phyloP scores from a whole-genome alignment of 2,329 filamentous ascomycete genomes.

The Hypomyces rosellus region DNA sequence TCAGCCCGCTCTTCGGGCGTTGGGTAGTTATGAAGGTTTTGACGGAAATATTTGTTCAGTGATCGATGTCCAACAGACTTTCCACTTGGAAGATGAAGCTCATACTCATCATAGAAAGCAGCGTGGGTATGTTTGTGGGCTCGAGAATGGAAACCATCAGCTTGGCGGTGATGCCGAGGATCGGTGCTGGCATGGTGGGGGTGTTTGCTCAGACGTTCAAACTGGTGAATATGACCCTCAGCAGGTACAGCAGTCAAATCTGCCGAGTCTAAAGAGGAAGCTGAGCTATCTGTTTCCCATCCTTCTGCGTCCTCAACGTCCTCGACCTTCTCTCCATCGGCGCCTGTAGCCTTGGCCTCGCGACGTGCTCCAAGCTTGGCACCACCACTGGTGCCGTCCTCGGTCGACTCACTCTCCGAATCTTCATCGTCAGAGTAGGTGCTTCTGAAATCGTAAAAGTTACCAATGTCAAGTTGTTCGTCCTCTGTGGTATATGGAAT shows the following conservation, averaged over 20 bases:
- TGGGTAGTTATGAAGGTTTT: slow-evolving; percentile 84
- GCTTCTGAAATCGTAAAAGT: slow-evolving; percentile 94
- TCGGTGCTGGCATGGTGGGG: slow-evolving; percentile 69
- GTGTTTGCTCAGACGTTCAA: slow-evolving; percentile 65
- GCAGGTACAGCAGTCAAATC: slow-evolving; percentile 76
- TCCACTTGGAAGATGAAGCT: slow-evolving; percentile 86
- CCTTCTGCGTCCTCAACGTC: slow-evolving; percentile 61
- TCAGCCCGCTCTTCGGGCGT: slow-evolving; percentile 68
- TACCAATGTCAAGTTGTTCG: slow-evolving; percentile 88
- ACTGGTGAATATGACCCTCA: slow-evolving; percentile 63
- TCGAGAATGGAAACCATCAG: slow-evolving; percentile 75
- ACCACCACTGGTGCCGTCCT: slow-evolving; percentile 39
- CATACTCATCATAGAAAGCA: slow-evolving; percentile 86
- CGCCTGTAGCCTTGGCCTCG: slow-evolving; percentile 42
- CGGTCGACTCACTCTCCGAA: slow-evolving; percentile 35
- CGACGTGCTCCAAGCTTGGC: slow-evolving; percentile 65
- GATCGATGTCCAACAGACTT: slow-evolving; percentile 86
- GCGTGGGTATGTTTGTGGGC: slow-evolving; percentile 67
- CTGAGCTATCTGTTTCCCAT: slow-evolving; percentile 92
- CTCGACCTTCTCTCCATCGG: slow-evolving; percentile 44
- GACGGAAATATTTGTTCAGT: slow-evolving; percentile 79
- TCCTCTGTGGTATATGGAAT: slow-evolving; percentile 85
- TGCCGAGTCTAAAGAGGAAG: slow-evolving; percentile 80
- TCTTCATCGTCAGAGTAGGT: slow-evolving; percentile 79
- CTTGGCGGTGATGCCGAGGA: slow-evolving; percentile 65